Base-by-base conservation (phyloP, 345 rosid genomes). In the Eucalyptus caleyi region DNA sequence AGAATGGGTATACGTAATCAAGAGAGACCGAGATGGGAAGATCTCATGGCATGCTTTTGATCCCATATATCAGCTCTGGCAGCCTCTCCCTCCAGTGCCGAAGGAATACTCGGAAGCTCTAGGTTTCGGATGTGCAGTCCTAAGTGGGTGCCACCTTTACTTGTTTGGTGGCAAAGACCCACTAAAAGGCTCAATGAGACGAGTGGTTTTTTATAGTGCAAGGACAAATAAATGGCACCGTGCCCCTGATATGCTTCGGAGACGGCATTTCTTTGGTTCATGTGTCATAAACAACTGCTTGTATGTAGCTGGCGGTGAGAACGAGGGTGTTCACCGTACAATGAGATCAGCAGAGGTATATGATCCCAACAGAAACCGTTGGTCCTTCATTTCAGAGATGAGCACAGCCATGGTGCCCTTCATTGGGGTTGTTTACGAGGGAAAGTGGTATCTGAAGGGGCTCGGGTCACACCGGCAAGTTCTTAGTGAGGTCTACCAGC, bases 21-120 rank as follows among this genome's bases (percentile, higher is more conserved):
- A 96, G 90, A 93, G 95, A 93, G 98, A 95, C 88, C 93, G 96
- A 90, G 97, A 95, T 65, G 94, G 94, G 34, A 96, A 95, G 92
- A 93, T 96, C 87, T 94, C 98, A 26, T 96, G 98, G 98, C 96
- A 96, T 90, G 96, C 98, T 90, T 96, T 96, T 86, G 97, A 95
- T 89, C 98, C 98, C 15, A 67, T 93, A 51, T 92, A 94, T 94
- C 98, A 95, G 93, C 95, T 95, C 19, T 96, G 97, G 96, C 97
- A 94, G 90, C 95, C 95, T 67, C 95, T 96, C 32, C 96, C 97
- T 34, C 97, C 98, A 16, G 94, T 95, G 37, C 98, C 98, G 1
- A 95, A 92, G 93, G 98, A 96, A 87, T 96, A 96, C 56, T 93
- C 96, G 3, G 98, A 93, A 91, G 96, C 96, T 88, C 94, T 94